A percentile compares a stretch with the other conserved stretches of the same genome.
These are phyloP conservation scores for Aspergillus steynii DNA, from an alignment of 495 filamentous ascomycete species.

Conservation along the genomic window DNA sequence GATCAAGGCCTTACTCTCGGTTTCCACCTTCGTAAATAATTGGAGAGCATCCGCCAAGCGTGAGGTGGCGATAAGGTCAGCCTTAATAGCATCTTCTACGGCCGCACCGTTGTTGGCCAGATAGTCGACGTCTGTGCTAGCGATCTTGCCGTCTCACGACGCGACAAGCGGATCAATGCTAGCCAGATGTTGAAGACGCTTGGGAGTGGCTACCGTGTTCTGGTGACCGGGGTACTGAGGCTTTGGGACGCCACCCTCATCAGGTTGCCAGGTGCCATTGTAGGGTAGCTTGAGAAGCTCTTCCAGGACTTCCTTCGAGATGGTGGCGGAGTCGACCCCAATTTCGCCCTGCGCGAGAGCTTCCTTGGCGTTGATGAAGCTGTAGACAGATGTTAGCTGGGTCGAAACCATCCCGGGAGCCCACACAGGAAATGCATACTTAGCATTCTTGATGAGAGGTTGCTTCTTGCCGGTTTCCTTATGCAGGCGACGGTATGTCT, in stretches of 20 bases:
- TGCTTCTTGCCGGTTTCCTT: constrained; percentile 43
- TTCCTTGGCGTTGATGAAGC: constrained; percentile 17
- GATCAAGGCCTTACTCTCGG: constrained; percentile 24
- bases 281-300: constrained; percentile 24
- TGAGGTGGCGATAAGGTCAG: constrained; percentile 19
- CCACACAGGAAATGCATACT: constrained; percentile 25
- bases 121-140: constrained; percentile 27
- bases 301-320: constrained; percentile 21
- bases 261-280: constrained; percentile 21
- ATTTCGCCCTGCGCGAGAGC: constrained; percentile 25
- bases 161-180: constrained; percentile 21
- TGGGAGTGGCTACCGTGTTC: constrained; percentile 17
- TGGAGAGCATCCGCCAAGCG: constrained; percentile 23
- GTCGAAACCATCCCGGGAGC: constrained; percentile 4
- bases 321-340: constrained; percentile 23
- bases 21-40: constrained; percentile 22
- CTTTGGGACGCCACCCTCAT: constrained; percentile 19
- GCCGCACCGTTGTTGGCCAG: constrained; percentile 23
- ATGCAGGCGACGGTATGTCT: constrained; percentile 35
- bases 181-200: constrained; percentile 19
- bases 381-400: background rate
- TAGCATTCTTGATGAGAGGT: constrained; percentile 41
- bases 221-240: constrained; percentile 20
- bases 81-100: constrained; percentile 26
- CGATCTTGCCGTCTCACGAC: constrained; percentile 25